Base-by-base conservation (phyloP, 345 rosid genomes). In the Camelina hispida region DNA sequence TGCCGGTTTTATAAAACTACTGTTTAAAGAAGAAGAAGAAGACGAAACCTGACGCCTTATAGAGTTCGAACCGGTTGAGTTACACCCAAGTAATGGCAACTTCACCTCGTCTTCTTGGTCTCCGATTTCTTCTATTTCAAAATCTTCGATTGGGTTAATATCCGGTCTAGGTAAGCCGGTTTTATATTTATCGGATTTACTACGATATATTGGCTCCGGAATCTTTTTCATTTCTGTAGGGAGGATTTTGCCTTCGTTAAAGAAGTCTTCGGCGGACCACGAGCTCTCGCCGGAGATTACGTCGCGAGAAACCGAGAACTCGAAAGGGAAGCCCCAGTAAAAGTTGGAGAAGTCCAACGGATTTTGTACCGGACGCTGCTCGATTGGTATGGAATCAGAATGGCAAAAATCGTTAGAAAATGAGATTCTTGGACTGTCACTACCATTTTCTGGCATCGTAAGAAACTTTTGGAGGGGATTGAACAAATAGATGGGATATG, bases 81-180 rank as follows among this genome's bases (percentile, higher is more conserved):
- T 64, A 75, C 88, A 83, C 47, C 86, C 65, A 1, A 90, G 87
- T 15, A 90, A 55, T 20, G 87, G 88, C 50, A 89, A 90, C 23
- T 7, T 48, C 17, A 17, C 23, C 12, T n/a, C 73, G 10, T 51
- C 62, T 40, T 42, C 62, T 40, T 40, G 25, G 32, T 53, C n/a
- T 22, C 4, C 32, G n/a, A 72, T 12, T 79, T 62, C 59, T 46
- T 61, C 60, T 54, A 65, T 17, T 40, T 66, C 34, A 44, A 28
- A 4, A 57, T 54, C 42, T 60, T 67, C 42, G 3, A 35, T n/a
- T 16, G 20, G 68, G 10, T 20, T 60, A 1, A 17, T 53, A 13
- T 73, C 58, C 46, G 46, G 64, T 54, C 20, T 37, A 1, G 62
- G 25, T 47, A 17, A 37, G 50, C 59, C 69, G 42, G 69, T 62